Evolutionary conservation across 345 rosid genomes (phyloP), one percentile per base, ranked within the genome.

Genomic region (Angophora floribunda): DNA sequence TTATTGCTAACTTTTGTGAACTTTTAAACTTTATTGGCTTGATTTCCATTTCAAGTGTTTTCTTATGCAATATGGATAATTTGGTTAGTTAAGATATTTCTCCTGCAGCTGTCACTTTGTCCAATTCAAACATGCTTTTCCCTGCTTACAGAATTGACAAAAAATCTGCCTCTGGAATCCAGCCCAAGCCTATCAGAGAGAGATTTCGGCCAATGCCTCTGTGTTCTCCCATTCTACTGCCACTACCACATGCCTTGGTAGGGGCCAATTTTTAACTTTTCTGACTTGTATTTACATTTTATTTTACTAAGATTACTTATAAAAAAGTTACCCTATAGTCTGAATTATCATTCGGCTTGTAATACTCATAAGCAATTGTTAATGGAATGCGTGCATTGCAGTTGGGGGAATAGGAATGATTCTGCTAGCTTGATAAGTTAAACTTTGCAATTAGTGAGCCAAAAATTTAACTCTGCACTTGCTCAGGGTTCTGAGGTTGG

Each of bases 211-310:
- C 99, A 45, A 92, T 97, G 98, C 99, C 99, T 63, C 90, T 97
- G 90, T 94, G 97, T 92, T 94, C 96, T 87, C 99, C 99, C 63
- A 91, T 96, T 88, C 91, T 97, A 45, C 94, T 96, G 89, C 98
- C 99, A 70, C 91, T 96, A 86, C 97, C 99, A 5, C 99, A 97
- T 95, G 99, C 98, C 22, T 90, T 97, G 96, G 99, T 97, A 95
- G 91, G 61, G 55, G 53, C 87, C 59, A 22, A 87, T 52, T 82
- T 84, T 52, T 82, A 57, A 90, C 87, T 57, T 30, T 47, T 86
- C 49, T 21, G 24, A 88, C 86, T 85, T 30, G 78, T 65, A 32
- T 65, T 65, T 65, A 14, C 78, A 65, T 75, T 47, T 75, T 36
- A 41, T 75, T 67, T 36, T 75, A 3, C 45, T 41, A 15, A 75